Evolutionary conservation across 1,139 yeast genomes (phyloP).

Genomic region (Blastobotrys arbuscula): DNA sequence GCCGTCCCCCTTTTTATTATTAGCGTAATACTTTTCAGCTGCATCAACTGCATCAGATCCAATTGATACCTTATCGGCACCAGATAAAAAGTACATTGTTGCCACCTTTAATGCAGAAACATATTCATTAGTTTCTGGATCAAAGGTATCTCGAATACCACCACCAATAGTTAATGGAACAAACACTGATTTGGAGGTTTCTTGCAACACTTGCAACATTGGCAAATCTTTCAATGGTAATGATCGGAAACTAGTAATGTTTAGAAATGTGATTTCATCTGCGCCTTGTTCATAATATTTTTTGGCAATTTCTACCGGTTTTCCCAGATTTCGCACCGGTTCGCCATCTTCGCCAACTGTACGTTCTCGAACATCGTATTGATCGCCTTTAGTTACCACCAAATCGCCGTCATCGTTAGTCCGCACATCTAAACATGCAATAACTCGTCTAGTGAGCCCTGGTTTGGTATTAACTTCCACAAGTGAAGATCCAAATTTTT

Average conservation of each 20-base stretch:
- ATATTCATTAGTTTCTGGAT: slow-evolving; percentile 62
- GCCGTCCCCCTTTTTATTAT: slow-evolving; percentile 57
- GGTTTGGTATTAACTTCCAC: slow-evolving; percentile 12
- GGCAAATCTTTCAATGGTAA: slow-evolving; percentile 90
- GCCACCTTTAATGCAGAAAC: slow-evolving; percentile 90
- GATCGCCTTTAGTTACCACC: slow-evolving; percentile 97
- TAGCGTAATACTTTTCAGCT: slow-evolving; percentile 71
- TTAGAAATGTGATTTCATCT: slow-evolving; percentile 89
- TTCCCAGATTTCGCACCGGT: slow-evolving; percentile 83
- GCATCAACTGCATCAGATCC: slow-evolving; percentile 96
- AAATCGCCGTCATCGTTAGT: slow-evolving; percentile 89
- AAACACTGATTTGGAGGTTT: slow-evolving; percentile 83
- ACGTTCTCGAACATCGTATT: slow-evolving; percentile 89
- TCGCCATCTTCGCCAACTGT: slow-evolving; percentile 38
- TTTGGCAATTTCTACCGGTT: slow-evolving; percentile 91
- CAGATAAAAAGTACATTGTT: slow-evolving; percentile 81
- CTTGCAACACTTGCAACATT: slow-evolving; percentile 80
- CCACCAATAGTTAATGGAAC: slow-evolving; percentile 98
- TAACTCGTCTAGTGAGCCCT: slow-evolving; percentile 82
- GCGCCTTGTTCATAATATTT: slow-evolving; percentile 91
- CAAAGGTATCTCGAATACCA: slow-evolving; percentile 84
- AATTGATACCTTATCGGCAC: slow-evolving; percentile 95
- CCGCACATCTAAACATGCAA: slow-evolving; percentile 96
- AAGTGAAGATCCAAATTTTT: slow-evolving; percentile 13
- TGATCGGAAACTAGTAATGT: slow-evolving; percentile 91